These are phyloP conservation scores for Ophiocordyceps robertsii DNA, from an alignment of 2,329 filamentous ascomycete genomes.

Conservation along the genomic window DNA sequence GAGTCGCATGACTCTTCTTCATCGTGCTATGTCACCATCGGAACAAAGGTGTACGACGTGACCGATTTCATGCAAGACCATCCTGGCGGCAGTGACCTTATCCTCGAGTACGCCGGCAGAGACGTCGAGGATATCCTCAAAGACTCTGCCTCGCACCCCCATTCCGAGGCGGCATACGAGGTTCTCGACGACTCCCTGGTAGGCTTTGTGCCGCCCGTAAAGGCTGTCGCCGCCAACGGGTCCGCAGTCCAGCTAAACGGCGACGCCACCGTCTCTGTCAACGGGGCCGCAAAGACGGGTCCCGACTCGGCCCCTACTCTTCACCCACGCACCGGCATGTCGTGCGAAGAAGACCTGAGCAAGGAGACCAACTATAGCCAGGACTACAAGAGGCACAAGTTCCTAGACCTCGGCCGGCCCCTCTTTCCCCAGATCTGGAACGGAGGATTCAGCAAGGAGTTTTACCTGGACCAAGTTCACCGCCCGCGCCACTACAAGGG, in stretches of 20 bases:
- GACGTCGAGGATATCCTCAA: conserved; percentile 74
- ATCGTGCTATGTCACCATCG: conserved; percentile 88
- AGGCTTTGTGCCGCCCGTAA: conserved; percentile 59
- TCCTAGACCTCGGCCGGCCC: conserved; percentile 76
- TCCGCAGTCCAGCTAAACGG: conserved; percentile 4
- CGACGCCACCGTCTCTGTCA: conserved; percentile 8
- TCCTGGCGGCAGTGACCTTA: conserved; percentile 77
- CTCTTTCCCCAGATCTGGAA: conserved; percentile 80
- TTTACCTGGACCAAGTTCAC: conserved; percentile 94
- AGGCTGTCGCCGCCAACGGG: conserved; percentile 24
- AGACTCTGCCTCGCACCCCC: conserved; percentile 69
- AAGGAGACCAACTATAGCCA: conserved; percentile 63
- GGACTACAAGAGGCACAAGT: conserved; percentile 87
- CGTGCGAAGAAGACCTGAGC: conserved; percentile 71
- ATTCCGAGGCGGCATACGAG: conserved; percentile 91
- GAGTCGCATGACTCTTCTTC: conserved; percentile 63
- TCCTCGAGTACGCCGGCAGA: conserved; percentile 80
- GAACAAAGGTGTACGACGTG: conserved; percentile 85
- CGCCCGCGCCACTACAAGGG: conserved; percentile 92
- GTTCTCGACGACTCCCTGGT: conserved; percentile 78
- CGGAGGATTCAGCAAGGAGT: conserved; percentile 83
- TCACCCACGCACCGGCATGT: conserved; percentile 70
- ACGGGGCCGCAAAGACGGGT: conserved; percentile 12
- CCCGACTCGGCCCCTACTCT: conserved; percentile 19
- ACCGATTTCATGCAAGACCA: conserved; percentile 85